A percentile compares a stretch with the other conserved stretches of the same genome.
phyloP scores from a whole-genome alignment of 2,329 filamentous ascomycete species.

The Botrytis elliptica region DNA sequence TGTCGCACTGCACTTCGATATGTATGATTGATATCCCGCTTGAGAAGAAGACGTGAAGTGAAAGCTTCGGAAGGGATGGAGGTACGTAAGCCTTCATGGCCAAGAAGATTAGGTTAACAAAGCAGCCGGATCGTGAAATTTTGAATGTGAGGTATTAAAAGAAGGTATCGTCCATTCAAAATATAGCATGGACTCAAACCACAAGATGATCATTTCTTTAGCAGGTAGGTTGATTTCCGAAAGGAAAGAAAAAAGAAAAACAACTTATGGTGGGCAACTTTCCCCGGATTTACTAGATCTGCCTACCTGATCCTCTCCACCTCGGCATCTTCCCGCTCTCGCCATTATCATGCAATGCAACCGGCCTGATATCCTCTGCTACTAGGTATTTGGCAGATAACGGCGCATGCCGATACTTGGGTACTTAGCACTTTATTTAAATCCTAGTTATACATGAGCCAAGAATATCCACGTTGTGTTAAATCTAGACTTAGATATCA shows the following conservation, averaged over 20 bases:
- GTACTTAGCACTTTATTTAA: not conserved
- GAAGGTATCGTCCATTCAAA: not conserved
- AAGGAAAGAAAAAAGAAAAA: not conserved
- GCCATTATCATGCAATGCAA: not conserved
- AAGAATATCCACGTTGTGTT: not conserved
- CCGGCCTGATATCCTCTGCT: not conserved
- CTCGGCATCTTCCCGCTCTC: not conserved
- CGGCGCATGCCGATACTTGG: not conserved
- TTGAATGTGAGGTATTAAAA: not conserved
- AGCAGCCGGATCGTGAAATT: not conserved
- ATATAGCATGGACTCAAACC: not conserved
- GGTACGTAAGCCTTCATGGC: too few relatives aligned
- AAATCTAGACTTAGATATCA: not conserved
- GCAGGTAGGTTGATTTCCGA: not conserved
- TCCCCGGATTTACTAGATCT: not conserved
- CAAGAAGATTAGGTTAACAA: not conserved
- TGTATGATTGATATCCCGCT: too few relatives aligned
- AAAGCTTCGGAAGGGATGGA: not conserved
- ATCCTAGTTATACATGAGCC: not conserved
- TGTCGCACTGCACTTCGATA: not conserved
- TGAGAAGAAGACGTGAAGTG: not conserved
- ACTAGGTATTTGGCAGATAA: conserved; percentile 7
- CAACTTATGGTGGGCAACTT: not conserved
- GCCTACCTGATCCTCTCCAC: not conserved
- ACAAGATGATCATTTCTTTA: not conserved